Evolutionary conservation across 345 rosid genomes (phyloP).

Genomic region (Xanthoceras sorbifolium): DNA sequence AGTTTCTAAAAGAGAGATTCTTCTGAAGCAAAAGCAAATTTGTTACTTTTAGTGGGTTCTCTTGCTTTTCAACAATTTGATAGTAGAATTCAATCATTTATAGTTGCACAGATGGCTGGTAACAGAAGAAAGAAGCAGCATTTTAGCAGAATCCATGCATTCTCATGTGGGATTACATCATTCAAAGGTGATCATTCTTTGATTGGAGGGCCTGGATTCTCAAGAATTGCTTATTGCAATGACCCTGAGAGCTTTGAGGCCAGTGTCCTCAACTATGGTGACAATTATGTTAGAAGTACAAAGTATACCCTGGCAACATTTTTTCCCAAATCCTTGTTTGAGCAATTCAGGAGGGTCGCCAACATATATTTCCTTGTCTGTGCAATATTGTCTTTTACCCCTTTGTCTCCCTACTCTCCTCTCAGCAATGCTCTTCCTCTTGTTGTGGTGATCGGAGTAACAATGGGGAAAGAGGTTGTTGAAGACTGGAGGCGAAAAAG

Average conservation of each 20-base stretch:
- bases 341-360: slow-evolving; percentile 96
- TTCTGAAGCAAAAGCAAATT: slow-evolving; percentile 3
- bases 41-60: background rate
- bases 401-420: slow-evolving; percentile 78
- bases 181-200: slow-evolving; percentile 70
- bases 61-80: slow-evolving; percentile 1
- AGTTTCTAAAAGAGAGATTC: background rate
- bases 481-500: slow-evolving; percentile 86
- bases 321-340: slow-evolving; percentile 80
- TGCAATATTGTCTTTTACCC: slow-evolving; percentile 74
- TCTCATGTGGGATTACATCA: slow-evolving; percentile 61
- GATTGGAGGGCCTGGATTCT: slow-evolving; percentile 95
- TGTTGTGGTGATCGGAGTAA: slow-evolving; percentile 68
- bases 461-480: slow-evolving; percentile 85
- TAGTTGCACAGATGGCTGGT: slow-evolving; percentile 47
- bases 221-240: slow-evolving; percentile 78
- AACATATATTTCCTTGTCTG: slow-evolving; percentile 83
- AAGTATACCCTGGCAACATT: slow-evolving; percentile 81
- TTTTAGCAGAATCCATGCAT: slow-evolving; percentile 69
- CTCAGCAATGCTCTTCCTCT: slow-evolving; percentile 87
- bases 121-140: slow-evolving; percentile 60
- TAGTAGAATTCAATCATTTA: background rate
- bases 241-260: slow-evolving; percentile 70
- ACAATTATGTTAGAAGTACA: slow-evolving; percentile 77
- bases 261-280: slow-evolving; percentile 43